Base-by-base conservation (phyloP, 2,329 filamentous ascomycete genomes). In the Ophiostoma novo-ulmi region DNA sequence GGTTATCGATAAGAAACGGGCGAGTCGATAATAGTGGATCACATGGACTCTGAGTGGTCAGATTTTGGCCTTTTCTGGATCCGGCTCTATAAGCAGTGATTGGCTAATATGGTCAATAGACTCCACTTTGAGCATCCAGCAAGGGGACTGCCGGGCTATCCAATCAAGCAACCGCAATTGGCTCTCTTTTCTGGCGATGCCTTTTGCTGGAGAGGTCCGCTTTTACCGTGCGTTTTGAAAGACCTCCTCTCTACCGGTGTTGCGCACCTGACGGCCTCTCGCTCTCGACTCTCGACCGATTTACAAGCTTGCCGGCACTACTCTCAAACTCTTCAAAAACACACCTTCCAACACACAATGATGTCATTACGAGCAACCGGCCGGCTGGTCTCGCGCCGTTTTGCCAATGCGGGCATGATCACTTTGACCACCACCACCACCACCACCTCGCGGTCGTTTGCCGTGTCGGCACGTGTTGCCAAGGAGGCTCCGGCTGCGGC, bases 401-500 rank as follows among this genome's bases (percentile, higher is more conserved):
- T 61, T 26, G 52, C 64, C 31, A 63, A 11, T 39, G 63, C 48
- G 26, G 55, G 6, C 66, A 22, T 38, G 10, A 20, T 52, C 11
- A 68, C 67, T 10, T 39, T 80, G 69, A 80, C 79, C 74, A 48
- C 44, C 14, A 48, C 44, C 74, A 48, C 44, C 14, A 48, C 44
- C 31, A 31, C 3, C 31, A 4, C 31, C 5, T 58, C 52, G 8
- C 83, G 85, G 70, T 77, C 82, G 65, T 85, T 88, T 76, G 79
- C 81, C 73, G 80, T 80, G 70, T 84, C 85, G 26, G 78, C 82
- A 66, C 82, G 82, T 71, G 81, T 82, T 73, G 78, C 82, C 77
- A 83, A 87, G 71, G 76, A 78, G 52, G 73, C 78, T 5, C 75
- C 81, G 70, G 76, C 80, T 58, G 77, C 82, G 65, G 76, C 80